These are phyloP conservation scores for Fremontodendron californicum DNA, from an alignment of 345 rosid species.

Conservation along the genomic window DNA sequence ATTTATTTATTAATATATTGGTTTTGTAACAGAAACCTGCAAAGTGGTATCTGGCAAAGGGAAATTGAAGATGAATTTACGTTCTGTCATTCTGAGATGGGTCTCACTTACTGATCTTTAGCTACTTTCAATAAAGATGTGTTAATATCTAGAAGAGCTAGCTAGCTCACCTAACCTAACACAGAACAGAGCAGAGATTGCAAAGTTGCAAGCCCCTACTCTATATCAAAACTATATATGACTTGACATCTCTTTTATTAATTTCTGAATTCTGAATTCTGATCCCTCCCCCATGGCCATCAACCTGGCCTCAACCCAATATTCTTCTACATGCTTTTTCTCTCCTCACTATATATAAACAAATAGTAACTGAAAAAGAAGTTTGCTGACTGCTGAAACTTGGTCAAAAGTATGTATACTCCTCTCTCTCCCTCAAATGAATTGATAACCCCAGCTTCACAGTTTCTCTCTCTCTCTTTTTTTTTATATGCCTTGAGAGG, in stretches of 20 bases:
- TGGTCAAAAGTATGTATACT: conserved; percentile 31
- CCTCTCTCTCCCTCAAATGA: neutral
- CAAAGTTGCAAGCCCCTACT: conserved; percentile 3
- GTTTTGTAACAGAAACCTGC: conserved; percentile 19
- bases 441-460: conserved; percentile 28
- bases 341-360: neutral
- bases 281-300: neutral
- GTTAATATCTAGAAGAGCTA: too few relatives aligned
- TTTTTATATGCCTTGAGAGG: conserved; percentile 21
- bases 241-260: neutral
- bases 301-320: too few relatives aligned
- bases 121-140: conserved; percentile 50
- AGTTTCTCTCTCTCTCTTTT: conserved; percentile 18
- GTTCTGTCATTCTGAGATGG: conserved; percentile 29
- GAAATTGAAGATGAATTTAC: conserved; percentile 24
- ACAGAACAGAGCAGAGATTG: neutral
- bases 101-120: conserved; percentile 29
- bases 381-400: neutral
- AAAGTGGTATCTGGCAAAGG: conserved; percentile 26
- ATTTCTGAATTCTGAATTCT: conserved; percentile 5
- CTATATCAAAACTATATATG: neutral
- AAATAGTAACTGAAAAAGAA: conserved; percentile 12
- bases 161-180: conserved; percentile 27
- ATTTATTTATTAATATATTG: neutral
- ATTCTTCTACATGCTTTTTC: neutral